Percentiles rank a stretch among this genome's conserved stretches.
Conservation (phyloP, 2,329 filamentous ascomycete genomes). For the Amphichorda felina region DNA sequence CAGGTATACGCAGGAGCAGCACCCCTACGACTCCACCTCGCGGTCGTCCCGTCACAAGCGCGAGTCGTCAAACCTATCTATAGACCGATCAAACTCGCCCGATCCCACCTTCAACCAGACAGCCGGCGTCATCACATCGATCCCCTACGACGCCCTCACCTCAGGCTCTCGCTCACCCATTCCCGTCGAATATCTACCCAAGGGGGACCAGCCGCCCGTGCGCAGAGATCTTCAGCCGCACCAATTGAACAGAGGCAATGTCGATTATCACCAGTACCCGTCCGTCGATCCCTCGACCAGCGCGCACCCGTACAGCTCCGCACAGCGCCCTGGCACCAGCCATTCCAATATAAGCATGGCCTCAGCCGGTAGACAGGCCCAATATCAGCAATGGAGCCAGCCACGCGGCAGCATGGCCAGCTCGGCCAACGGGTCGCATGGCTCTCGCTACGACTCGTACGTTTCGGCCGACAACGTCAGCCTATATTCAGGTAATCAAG, state of each 20-base stretch:
- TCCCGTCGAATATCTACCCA: slow-evolving; percentile 60
- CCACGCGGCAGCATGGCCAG: slow-evolving; percentile 42
- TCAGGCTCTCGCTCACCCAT: slow-evolving; percentile 58
- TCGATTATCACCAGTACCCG: slow-evolving; percentile 86
- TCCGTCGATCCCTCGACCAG: slow-evolving; percentile 48
- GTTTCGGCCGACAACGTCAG: slow-evolving; percentile 42
- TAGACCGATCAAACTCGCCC: slow-evolving; percentile 54
- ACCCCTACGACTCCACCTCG: slow-evolving; percentile 36
- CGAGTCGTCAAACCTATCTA: slow-evolving; percentile 58
- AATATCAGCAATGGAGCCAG: slow-evolving; percentile 64
- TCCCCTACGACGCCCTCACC: slow-evolving; percentile 67
- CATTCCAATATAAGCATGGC: slow-evolving; percentile 57
- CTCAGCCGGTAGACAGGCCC: slow-evolving; percentile 57
- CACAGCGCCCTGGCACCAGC: slow-evolving; percentile 38
- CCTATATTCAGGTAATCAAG: slow-evolving; percentile 42
- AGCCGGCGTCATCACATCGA: slow-evolving; percentile 75
- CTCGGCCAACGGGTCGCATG: slow-evolving; percentile 35
- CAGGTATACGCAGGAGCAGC: slow-evolving; percentile 40
- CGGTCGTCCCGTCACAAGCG: slow-evolving; percentile 65
- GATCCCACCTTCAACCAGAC: slow-evolving; percentile 57
- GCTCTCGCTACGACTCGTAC: slow-evolving; percentile 53
- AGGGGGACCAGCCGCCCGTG: slow-evolving; percentile 47
- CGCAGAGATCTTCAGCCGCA: slow-evolving; percentile 68
- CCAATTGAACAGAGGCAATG: slow-evolving; percentile 65
- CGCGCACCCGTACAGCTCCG: slow-evolving; percentile 47